Conservation (phyloP, 371 early-diverging fungal genomes). For the Rhizopus sp. region DNA sequence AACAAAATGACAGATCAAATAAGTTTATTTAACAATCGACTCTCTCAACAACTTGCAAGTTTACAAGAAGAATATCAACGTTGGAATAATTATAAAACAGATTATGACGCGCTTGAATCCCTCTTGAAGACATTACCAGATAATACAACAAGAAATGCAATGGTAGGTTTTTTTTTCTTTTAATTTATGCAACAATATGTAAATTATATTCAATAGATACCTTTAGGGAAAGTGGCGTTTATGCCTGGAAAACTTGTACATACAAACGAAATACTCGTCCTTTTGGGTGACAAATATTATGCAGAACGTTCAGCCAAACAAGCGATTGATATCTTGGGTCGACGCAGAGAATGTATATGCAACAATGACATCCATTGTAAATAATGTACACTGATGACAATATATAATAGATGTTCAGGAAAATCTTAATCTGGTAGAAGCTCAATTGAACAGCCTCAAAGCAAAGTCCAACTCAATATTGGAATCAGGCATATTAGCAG, state of each 20-base stretch:
- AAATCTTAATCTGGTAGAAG: constrained; percentile 57
- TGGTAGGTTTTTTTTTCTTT: constrained; percentile 41
- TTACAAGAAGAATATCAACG: constrained; percentile 25
- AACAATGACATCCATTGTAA: neutral
- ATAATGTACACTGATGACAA: constrained; percentile 1
- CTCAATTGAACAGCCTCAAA: constrained; percentile 50
- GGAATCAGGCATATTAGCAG: constrained; percentile 17
- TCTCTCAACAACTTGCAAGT: constrained; percentile 13
- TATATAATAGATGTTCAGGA: constrained; percentile 57
- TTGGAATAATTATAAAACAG: constrained; percentile 46
- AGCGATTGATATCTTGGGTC: constrained; percentile 70
- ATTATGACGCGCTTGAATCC: constrained; percentile 57
- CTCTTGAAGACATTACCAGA: constrained; percentile 56
- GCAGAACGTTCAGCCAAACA: constrained; percentile 80
- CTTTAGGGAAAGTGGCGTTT: constrained; percentile 84
- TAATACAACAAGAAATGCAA: constrained; percentile 52
- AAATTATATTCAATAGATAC: constrained; percentile 52
- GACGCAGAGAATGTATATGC: constrained; percentile 66
- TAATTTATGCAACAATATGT: neutral
- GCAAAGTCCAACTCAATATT: constrained; percentile 25
- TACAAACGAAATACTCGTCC: constrained; percentile 86
- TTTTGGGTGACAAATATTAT: constrained; percentile 92
- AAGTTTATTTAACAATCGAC: constrained; percentile 13
- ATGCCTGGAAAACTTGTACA: constrained; percentile 87
- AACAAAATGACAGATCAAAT: constrained; percentile 14